Conservation (phyloP, 805 yeast species). For the Candida peoriensis region DNA sequence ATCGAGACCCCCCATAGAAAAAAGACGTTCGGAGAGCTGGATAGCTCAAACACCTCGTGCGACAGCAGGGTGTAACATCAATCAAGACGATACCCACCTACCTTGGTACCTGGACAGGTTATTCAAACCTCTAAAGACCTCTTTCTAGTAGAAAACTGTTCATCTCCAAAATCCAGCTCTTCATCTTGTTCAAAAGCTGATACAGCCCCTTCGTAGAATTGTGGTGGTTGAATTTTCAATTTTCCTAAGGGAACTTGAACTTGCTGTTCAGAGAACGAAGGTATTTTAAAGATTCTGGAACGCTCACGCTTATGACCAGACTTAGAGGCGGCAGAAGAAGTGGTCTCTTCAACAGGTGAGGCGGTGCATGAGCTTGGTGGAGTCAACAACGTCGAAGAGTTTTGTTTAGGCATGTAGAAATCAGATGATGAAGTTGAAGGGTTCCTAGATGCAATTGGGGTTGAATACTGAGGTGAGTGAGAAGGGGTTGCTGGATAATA, state of each 20-base stretch:
- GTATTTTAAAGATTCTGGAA: background rate
- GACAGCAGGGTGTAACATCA: too few relatives aligned
- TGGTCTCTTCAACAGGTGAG: conserved; percentile 9
- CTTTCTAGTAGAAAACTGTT: too few relatives aligned
- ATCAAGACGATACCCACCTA: too few relatives aligned
- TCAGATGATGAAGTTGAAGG: conserved; percentile 3
- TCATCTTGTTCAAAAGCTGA: too few relatives aligned
- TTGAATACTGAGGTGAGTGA: conserved; percentile 6
- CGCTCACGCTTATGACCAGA: background rate
- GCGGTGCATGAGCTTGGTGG: conserved; percentile 13
- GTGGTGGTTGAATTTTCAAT: background rate
- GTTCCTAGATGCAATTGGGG: conserved; percentile 5
- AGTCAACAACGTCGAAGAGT: conserved; percentile 1
- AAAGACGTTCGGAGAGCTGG: too few relatives aligned
- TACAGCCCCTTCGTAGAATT: too few relatives aligned
- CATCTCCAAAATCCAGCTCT: too few relatives aligned
- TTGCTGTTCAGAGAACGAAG: background rate
- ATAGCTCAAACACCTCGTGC: too few relatives aligned
- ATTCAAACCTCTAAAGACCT: conserved; percentile 1
- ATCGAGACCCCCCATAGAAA: too few relatives aligned
- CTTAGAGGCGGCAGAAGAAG: background rate
- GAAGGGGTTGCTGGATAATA: conserved; percentile 20
- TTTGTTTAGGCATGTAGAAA: background rate
- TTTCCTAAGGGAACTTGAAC: background rate
- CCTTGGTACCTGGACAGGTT: background rate